Conservation (phyloP, 2,329 filamentous ascomycete species). For the Talaromyces rugulosus region DNA sequence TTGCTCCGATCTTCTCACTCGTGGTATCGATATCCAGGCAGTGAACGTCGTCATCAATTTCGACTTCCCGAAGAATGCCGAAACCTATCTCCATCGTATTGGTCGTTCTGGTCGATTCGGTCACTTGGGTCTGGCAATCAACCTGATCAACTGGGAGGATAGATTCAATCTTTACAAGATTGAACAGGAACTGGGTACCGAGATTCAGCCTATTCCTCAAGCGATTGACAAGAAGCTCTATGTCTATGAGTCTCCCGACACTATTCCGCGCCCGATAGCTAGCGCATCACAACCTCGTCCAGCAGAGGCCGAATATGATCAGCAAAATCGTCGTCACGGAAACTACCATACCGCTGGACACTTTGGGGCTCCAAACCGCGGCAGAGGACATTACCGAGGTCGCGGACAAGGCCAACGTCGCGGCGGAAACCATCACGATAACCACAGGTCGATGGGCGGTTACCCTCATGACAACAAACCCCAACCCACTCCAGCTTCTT, state of each 20-base stretch:
- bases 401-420: conserved; percentile 42
- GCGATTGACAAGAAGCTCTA: conserved; percentile 97
- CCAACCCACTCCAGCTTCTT: conserved; percentile 28
- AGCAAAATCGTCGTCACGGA: conserved; percentile 31
- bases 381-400: conserved; percentile 40
- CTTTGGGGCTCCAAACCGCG: conserved; percentile 33
- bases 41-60: conserved; percentile 99
- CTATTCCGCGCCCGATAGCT: conserved; percentile 77
- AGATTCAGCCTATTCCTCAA: conserved; percentile 93
- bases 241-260: conserved; percentile 95
- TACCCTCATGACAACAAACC: conserved; percentile 27
- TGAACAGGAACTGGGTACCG: conserved; percentile 92
- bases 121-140: conserved; percentile 95
- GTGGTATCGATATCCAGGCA: conserved; percentile 98
- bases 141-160: conserved; percentile 99
- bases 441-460: conserved; percentile 23
- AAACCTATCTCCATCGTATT: conserved; percentile 97
- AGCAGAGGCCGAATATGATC: conserved; percentile 19
- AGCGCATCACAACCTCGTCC: conserved; percentile 39
- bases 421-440: conserved; percentile 29
- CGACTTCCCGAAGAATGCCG: conserved; percentile 98
- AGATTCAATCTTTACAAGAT: conserved; percentile 99
- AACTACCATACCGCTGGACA: conserved; percentile 33
- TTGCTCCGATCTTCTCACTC: conserved; percentile 93
- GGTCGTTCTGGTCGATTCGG: conserved; percentile 96